phyloP scores from a whole-genome alignment of 78 protist genomes.

The Dictyostelium discoideum region DNA sequence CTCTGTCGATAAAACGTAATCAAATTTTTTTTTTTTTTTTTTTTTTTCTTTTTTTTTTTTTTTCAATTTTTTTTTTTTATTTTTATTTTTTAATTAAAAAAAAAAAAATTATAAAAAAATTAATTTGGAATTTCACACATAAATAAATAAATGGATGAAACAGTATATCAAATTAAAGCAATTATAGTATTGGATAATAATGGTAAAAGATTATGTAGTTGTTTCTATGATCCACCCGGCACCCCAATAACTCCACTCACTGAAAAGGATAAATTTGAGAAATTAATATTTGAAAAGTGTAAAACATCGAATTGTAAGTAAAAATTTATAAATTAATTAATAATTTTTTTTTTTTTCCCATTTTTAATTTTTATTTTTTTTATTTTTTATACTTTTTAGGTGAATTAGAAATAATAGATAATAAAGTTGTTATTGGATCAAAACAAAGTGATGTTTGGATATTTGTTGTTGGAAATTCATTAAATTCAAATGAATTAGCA shows the following conservation, averaged over 20 bases:
- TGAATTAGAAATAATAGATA: constrained; percentile 48
- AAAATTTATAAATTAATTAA: neutral
- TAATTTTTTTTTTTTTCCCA: too few relatives aligned
- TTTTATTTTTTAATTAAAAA: neutral
- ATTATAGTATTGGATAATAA: constrained; percentile 51
- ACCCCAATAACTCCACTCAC: constrained; percentile 7
- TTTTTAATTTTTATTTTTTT: neutral
- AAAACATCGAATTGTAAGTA: constrained; percentile 39
- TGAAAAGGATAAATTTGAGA: constrained; percentile 34
- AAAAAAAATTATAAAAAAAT: neutral
- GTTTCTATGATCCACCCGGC: constrained; percentile 12
- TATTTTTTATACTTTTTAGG: neutral
- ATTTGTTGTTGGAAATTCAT: constrained; percentile 15
- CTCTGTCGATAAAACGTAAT: neutral
- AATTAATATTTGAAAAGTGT: constrained; percentile 22
- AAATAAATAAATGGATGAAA: neutral
- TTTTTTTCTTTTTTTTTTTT: neutral
- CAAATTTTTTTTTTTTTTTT: neutral
- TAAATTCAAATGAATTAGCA: constrained; percentile 35
- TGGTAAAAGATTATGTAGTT: constrained; percentile 57
- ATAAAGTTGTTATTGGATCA: constrained; percentile 35
- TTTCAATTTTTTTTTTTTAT: neutral
- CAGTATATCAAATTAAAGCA: constrained; percentile 35
- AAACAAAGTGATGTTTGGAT: constrained; percentile 41
- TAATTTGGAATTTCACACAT: neutral